These are phyloP conservation scores for Leucocoprinus birnbaumii DNA, from an alignment of 768 basidiomycete genomes.

Conservation along the genomic window DNA sequence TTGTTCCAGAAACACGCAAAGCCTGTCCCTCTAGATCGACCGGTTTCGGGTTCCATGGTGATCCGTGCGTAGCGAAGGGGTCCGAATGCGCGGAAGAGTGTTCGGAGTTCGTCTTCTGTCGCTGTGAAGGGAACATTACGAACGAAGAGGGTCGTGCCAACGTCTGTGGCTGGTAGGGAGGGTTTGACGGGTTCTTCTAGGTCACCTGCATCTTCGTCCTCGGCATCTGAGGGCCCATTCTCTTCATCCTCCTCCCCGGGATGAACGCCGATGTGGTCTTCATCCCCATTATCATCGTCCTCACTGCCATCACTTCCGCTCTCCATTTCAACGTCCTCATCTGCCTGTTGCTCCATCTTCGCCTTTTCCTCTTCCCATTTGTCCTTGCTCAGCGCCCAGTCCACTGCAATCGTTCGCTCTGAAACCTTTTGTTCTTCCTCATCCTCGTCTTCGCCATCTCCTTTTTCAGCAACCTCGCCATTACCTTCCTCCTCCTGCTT, in stretches of 20 bases:
- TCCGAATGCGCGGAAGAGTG: constrained; percentile 90
- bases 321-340: constrained; percentile 35
- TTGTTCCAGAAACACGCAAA: constrained; percentile 98
- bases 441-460: constrained; percentile 21
- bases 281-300: constrained; percentile 23
- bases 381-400: constrained; percentile 95
- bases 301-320: constrained; percentile 28
- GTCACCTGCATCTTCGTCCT: constrained; percentile 33
- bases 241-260: constrained; percentile 29
- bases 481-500: constrained; percentile 21
- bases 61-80: constrained; percentile 92
- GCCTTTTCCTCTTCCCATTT: constrained; percentile 83
- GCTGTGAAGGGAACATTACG: constrained; percentile 91
- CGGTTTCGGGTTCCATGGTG: constrained; percentile 78
- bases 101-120: constrained; percentile 89
- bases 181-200: constrained; percentile 54
- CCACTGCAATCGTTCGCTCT: constrained; percentile 81
- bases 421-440: constrained; percentile 29
- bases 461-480: constrained; percentile 22
- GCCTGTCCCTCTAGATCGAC: constrained; percentile 90
- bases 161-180: constrained; percentile 76
- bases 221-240: too few relatives aligned
- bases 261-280: constrained; percentile 44
- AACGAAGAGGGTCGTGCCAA: constrained; percentile 90
- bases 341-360: constrained; percentile 41